Evolutionary conservation across 345 rosid species (phyloP), one percentile per base, ranked within the genome.

Genomic region (Populus tremula): DNA sequence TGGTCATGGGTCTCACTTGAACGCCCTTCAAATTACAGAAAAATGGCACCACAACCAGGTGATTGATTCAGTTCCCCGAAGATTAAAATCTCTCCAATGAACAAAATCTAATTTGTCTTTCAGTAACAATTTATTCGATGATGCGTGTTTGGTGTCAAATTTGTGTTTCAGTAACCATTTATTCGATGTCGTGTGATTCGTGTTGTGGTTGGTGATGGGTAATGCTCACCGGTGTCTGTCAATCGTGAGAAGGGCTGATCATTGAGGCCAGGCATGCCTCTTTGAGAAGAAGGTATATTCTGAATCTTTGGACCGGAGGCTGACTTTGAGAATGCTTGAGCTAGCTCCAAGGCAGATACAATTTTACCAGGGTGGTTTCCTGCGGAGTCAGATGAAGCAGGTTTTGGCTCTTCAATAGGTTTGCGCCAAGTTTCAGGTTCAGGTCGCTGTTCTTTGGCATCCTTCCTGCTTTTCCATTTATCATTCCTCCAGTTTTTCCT

Each of bases 161-260:
- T 41, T 41, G 45, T 41, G 13, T 41, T 4, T 33, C 45, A 62
- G 62, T 67, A 69, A 25, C 78, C 73, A 16, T 70, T 83, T 70
- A 79, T 65, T 36, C 53, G 78, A n/a, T 70, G 86, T 62, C 62
- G 13, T 41, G 45, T 41, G 13, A 41, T 10, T 41, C 13, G 39
- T 38, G 39, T 65, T 35, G 47, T 9, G 2, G 74, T 31, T 8
- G 67, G 20, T 13, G 69, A 41, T 1, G 72, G 63, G 77, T 53
- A 13, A 73, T 35, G 78, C n/a, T 69, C 76, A 6, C 20, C 53
- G 47, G 43, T 47, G 20, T 76, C 72, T n/a, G 69, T 72, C 62
- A 84, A 65, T 25, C 78, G 78, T 29, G 82, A 80, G 64, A 84
- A 78, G 67, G 80, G 77, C 23, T 81, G 78, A 61, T 53, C 68